Conservation (phyloP, 1,139 yeast genomes). For the Magnusiomyces clavatus region DNA sequence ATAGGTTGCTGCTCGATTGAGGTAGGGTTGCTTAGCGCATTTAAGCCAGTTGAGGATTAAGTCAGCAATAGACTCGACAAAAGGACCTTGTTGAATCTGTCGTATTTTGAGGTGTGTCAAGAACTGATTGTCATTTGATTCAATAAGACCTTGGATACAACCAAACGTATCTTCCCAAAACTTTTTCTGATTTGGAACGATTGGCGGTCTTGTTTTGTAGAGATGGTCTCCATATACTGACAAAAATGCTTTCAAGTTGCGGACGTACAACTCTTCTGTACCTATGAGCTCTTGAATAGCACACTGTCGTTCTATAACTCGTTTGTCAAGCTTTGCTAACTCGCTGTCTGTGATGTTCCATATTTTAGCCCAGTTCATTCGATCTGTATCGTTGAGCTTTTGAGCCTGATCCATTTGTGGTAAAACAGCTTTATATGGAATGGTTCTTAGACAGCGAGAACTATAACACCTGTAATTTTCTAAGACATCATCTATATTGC, state of each 20-base stretch:
- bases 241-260: slow-evolving; percentile 59
- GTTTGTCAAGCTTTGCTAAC: slow-evolving; percentile 45
- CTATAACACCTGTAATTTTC: slow-evolving; percentile 27
- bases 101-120: slow-evolving; percentile 49
- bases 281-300: slow-evolving; percentile 69
- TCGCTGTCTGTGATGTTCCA: slow-evolving; percentile 50
- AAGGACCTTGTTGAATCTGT: slow-evolving; percentile 54
- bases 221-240: slow-evolving; percentile 46
- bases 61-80: slow-evolving; percentile 56
- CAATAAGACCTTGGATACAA: slow-evolving; percentile 54
- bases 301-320: slow-evolving; percentile 59
- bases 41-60: slow-evolving; percentile 61
- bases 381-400: slow-evolving; percentile 17
- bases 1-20: slow-evolving; percentile 46
- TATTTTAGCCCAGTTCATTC: slow-evolving; percentile 62
- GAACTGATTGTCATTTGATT: slow-evolving; percentile 48
- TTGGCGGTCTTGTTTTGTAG: slow-evolving; percentile 34
- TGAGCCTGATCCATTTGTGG: slow-evolving; percentile 19
- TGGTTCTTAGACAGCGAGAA: slow-evolving; percentile 25
- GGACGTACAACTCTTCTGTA: slow-evolving; percentile 68
- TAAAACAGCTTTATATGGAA: slow-evolving; percentile 25
- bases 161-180: slow-evolving; percentile 56
- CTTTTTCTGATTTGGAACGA: slow-evolving; percentile 42
- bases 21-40: slow-evolving; percentile 47
- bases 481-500: not conserved